These are phyloP conservation scores for Psilocybe azurescens DNA, from an alignment of 768 basidiomycete genomes.

Conservation along the genomic window DNA sequence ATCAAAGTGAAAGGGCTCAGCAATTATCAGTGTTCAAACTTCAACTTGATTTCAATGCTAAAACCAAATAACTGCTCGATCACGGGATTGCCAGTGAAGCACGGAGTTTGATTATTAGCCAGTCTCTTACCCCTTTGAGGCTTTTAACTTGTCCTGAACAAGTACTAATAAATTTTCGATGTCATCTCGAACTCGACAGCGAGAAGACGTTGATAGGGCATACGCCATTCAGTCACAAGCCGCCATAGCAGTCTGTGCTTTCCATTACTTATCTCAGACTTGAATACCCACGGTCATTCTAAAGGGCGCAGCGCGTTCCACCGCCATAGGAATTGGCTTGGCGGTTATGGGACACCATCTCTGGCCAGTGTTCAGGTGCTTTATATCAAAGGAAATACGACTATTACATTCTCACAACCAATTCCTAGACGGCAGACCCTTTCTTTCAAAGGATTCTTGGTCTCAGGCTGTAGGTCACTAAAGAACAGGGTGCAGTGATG, in stretches of 20 bases:
- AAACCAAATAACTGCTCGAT: background rate
- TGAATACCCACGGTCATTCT: constrained; percentile 12
- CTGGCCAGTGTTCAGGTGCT: constrained; percentile 78
- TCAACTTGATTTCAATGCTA: no score
- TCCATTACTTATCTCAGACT: constrained; percentile 8
- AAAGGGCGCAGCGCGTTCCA: constrained; percentile 60
- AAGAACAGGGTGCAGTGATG: background rate
- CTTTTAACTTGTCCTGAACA: background rate
- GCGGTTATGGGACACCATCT: constrained; percentile 66
- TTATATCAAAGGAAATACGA: background rate
- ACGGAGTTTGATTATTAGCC: background rate
- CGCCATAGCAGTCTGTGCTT: constrained; percentile 54
- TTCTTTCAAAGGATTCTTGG: constrained; percentile 80
- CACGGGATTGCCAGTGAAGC: background rate
- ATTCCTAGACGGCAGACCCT: constrained; percentile 72
- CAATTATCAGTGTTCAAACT: no score
- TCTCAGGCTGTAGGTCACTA: constrained; percentile 66
- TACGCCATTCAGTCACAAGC: constrained; percentile 64
- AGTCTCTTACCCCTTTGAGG: background rate
- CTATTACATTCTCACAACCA: background rate
- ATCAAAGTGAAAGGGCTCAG: no score
- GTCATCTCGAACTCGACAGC: constrained; percentile 46
- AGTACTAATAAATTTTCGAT: background rate
- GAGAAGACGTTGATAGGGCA: constrained; percentile 62
- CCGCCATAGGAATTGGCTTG: constrained; percentile 61